These are phyloP conservation scores for Xylaria scruposa DNA, from an alignment of 495 filamentous ascomycete genomes.

Conservation along the genomic window DNA sequence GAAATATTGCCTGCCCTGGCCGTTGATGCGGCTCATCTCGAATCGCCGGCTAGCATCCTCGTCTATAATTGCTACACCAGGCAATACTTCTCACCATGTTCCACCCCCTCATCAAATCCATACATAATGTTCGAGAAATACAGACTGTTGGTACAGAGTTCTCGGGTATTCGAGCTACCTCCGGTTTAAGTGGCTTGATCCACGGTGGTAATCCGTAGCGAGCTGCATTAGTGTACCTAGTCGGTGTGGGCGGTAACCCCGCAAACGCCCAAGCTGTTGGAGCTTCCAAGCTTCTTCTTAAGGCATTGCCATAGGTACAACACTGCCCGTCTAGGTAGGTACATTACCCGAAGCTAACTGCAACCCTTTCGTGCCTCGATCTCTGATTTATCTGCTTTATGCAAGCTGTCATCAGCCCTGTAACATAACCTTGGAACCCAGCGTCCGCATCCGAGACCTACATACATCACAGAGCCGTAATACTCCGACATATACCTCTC, in stretches of 20 bases:
- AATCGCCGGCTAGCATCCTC: background rate
- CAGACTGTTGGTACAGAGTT: background rate
- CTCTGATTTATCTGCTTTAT: background rate
- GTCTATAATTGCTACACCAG: background rate
- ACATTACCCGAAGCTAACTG: constrained; percentile 11
- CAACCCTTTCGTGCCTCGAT: background rate
- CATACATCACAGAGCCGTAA: constrained; percentile 16
- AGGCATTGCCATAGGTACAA: background rate
- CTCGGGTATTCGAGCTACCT: background rate
- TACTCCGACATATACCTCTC: constrained; percentile 3
- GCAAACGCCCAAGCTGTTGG: constrained; percentile 11
- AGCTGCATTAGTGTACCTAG: constrained; percentile 7
- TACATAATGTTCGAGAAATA: background rate
- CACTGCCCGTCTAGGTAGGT: background rate
- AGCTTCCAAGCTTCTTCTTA: background rate
- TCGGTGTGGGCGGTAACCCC: background rate
- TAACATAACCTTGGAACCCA: constrained; percentile 8
- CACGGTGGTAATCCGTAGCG: background rate
- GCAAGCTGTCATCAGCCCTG: constrained; percentile 23
- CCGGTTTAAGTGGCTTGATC: background rate
- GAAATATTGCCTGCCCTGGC: background rate
- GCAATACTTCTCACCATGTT: background rate
- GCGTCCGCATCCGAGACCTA: constrained; percentile 5
- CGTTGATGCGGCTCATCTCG: background rate
- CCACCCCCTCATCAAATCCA: background rate